Conservation (phyloP, 148 eudicot genomes). For the Fallopia convolvulus region DNA sequence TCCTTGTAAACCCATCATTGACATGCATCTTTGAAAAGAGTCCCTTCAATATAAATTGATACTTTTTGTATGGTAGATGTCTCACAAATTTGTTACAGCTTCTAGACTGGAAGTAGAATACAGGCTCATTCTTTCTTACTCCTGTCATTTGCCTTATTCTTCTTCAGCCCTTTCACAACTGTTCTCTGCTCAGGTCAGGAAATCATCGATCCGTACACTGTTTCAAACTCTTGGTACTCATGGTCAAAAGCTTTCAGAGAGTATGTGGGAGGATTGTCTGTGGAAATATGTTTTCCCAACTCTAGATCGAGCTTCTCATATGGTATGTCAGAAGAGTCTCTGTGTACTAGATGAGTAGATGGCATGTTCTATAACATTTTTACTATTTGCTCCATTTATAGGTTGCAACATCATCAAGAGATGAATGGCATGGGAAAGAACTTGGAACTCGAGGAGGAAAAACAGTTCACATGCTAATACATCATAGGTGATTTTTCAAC, state of each 20-base stretch:
- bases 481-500: conserved; percentile 65
- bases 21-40: not conserved
- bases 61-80: not conserved
- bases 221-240: conserved; percentile 97
- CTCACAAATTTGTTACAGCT: not conserved
- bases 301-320: conserved; percentile 85
- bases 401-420: conserved; percentile 98
- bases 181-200: conserved; percentile 24
- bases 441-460: conserved; percentile 96
- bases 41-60: not conserved
- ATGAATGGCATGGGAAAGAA: conserved; percentile 98
- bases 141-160: not conserved
- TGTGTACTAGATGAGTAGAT: not conserved
- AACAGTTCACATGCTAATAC: conserved; percentile 99
- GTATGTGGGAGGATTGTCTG: conserved; percentile 98
- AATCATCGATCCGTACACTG: conserved; percentile 89
- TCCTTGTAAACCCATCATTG: not conserved
- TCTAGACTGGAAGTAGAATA: conserved; percentile 3
- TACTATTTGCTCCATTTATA: conserved; percentile 24
- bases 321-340: conserved; percentile 38
- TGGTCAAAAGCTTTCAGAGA: conserved; percentile 87
- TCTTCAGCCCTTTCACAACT: not conserved
- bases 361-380: not conserved
- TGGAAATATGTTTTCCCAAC: conserved; percentile 93
- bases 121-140: not conserved